phyloP scores from a whole-genome alignment of 73 alveolate genomes.

The Diophrys appendiculata region DNA sequence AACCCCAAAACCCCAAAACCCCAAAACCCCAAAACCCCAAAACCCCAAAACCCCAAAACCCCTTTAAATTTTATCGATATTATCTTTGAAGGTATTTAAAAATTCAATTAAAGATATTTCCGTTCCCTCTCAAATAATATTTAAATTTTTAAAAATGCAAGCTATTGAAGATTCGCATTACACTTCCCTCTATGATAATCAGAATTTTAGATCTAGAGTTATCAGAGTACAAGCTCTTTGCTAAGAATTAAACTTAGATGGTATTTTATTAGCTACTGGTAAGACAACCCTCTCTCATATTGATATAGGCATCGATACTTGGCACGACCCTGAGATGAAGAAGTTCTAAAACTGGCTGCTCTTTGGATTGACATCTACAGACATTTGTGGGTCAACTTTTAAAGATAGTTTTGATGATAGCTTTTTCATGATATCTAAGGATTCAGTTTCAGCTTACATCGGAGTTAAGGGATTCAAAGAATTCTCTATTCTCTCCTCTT shows the following conservation, averaged over 20 bases:
- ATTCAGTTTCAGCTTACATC: conserved; percentile 49
- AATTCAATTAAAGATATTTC: background rate
- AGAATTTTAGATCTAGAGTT: conserved; percentile 54
- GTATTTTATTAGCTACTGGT: conserved; percentile 50
- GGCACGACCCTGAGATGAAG: conserved; percentile 63
- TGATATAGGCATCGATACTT: conserved; percentile 57
- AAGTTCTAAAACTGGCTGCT: conserved; percentile 63
- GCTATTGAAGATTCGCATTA: conserved; percentile 37
- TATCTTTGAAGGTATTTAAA: no score
- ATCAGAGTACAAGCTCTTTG: conserved; percentile 63
- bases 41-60: no score
- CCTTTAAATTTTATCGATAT: no score
- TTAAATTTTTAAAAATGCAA: background rate
- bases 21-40: no score
- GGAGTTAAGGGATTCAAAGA: conserved; percentile 32
- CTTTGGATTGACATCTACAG: conserved; percentile 60
- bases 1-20: no score
- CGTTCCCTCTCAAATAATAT: background rate
- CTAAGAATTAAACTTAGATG: conserved; percentile 39
- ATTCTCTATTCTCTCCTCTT: conserved; percentile 38
- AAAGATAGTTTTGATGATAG: conserved; percentile 46
- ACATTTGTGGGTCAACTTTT: conserved; percentile 27
- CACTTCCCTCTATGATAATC: conserved; percentile 45
- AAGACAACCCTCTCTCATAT: background rate
- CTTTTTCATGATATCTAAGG: conserved; percentile 63